phyloP scores from a whole-genome alignment of 73 alveolate genomes.

The Symbiodinium natans region DNA sequence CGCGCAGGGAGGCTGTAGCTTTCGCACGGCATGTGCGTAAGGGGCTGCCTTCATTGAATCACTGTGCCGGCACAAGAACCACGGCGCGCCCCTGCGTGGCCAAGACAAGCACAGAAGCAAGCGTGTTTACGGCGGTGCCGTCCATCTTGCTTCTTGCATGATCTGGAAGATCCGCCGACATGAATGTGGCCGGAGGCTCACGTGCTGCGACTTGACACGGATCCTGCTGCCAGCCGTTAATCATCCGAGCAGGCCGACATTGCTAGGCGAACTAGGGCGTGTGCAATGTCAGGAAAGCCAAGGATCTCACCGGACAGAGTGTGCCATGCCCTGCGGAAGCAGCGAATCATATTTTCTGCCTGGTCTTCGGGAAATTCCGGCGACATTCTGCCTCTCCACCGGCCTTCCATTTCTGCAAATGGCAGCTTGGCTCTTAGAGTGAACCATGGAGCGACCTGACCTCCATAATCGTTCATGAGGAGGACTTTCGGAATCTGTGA shows the following conservation, averaged over 20 bases:
- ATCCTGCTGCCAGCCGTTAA: no score
- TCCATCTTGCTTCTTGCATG: no score
- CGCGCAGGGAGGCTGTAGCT: no score
- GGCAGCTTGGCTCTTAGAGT: not conserved
- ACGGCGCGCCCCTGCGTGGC: no score
- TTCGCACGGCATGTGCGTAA: no score
- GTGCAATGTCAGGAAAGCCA: not conserved
- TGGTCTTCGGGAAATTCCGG: not conserved
- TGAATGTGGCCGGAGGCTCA: no score
- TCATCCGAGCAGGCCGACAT: not conserved
- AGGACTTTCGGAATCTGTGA: not conserved
- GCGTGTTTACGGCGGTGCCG: no score
- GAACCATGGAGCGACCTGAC: not conserved
- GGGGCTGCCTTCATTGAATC: no score
- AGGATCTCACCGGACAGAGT: not conserved
- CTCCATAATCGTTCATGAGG: not conserved
- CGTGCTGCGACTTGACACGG: no score
- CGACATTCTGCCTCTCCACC: not conserved
- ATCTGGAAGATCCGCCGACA: no score
- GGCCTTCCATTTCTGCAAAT: not conserved
- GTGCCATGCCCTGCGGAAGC: not conserved
- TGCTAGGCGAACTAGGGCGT: not conserved
- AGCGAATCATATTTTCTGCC: not conserved
- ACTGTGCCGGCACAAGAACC: no score
- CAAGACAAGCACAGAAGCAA: no score